phyloP scores from a whole-genome alignment of 176 grass and related monocot species.

The Cenchrus americanus region DNA sequence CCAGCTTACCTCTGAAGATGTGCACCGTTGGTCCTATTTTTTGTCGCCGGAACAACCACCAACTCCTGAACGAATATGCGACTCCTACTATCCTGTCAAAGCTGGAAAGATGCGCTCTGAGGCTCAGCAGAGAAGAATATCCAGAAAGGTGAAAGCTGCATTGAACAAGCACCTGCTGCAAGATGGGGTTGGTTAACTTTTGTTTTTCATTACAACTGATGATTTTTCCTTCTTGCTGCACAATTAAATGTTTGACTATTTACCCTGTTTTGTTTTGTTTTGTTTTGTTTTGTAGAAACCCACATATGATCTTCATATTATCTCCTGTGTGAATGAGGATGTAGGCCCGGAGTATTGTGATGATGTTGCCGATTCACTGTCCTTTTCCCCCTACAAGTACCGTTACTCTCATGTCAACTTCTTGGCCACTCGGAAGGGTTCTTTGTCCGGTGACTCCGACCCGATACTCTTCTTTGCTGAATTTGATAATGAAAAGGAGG shows the following conservation, averaged over 20 bases:
- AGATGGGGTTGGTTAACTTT: slow-evolving; percentile 17
- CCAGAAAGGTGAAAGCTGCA: slow-evolving; percentile 1
- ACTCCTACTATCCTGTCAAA: neutral
- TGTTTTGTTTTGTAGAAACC: slow-evolving; percentile 26
- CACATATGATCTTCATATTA: slow-evolving; percentile 35
- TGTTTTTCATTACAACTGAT: neutral
- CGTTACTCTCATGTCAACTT: slow-evolving; percentile 45
- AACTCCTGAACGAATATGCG: neutral
- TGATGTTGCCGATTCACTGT: neutral
- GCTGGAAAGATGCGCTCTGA: neutral
- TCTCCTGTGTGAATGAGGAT: slow-evolving; percentile 25
- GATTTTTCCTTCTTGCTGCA: neutral
- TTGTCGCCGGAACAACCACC: neutral
- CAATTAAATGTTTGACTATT: neutral
- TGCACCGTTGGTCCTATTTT: neutral
- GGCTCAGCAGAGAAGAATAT: neutral
- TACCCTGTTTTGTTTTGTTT: neutral
- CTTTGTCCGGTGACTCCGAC: neutral
- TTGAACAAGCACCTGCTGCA: neutral
- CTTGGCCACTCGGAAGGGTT: slow-evolving; percentile 1
- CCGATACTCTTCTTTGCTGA: slow-evolving; percentile 37
- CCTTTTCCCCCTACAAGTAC: slow-evolving; percentile 2
- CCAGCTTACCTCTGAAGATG: neutral
- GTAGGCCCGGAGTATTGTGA: slow-evolving; percentile 15
- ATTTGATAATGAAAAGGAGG: slow-evolving; percentile 22